Evolutionary conservation across 768 basidiomycete genomes (phyloP).

Genomic region (Punctularia strigosozonata): DNA sequence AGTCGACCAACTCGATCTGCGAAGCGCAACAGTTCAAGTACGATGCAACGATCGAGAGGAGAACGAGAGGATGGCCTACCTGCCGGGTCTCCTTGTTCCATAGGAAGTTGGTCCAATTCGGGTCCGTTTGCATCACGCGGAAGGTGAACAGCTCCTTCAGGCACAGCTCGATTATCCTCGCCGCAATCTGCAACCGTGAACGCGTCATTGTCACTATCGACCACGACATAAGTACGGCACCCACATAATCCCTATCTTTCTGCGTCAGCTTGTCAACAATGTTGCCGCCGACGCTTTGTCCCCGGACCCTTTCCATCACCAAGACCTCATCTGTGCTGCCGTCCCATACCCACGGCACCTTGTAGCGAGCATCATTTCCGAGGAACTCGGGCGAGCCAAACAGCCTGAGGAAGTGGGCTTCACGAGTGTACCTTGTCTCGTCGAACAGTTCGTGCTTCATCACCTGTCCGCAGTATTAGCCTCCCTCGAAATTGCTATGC

Average conservation of each 20-base stretch:
- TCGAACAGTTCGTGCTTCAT: slow-evolving; percentile 85
- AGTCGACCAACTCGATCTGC: slow-evolving; percentile 84
- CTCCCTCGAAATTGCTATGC: not conserved
- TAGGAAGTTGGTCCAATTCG: slow-evolving; percentile 97
- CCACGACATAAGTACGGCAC: slow-evolving; percentile 4
- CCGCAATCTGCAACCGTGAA: slow-evolving; percentile 54
- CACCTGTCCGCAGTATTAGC: slow-evolving; percentile 31
- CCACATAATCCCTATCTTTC: slow-evolving; percentile 61
- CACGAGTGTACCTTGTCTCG: slow-evolving; percentile 84
- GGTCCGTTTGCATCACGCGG: slow-evolving; percentile 94
- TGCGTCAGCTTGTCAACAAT: slow-evolving; percentile 44
- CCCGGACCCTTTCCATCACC: slow-evolving; percentile 80
- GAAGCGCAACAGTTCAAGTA: not conserved
- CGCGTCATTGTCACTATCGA: not conserved
- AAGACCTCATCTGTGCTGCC: slow-evolving; percentile 74
- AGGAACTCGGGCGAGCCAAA: slow-evolving; percentile 44
- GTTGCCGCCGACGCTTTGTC: slow-evolving; percentile 67
- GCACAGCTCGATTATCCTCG: slow-evolving; percentile 73
- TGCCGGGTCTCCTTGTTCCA: slow-evolving; percentile 61
- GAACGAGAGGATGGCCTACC: slow-evolving; percentile 22
- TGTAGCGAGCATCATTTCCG: slow-evolving; percentile 56
- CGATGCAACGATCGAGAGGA: not conserved
- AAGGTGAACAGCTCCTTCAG: slow-evolving; percentile 86
- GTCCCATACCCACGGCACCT: slow-evolving; percentile 79
- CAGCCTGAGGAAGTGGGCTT: slow-evolving; percentile 55